Base-by-base conservation (phyloP, 441 rosid species). In the Capsella rubella region DNA sequence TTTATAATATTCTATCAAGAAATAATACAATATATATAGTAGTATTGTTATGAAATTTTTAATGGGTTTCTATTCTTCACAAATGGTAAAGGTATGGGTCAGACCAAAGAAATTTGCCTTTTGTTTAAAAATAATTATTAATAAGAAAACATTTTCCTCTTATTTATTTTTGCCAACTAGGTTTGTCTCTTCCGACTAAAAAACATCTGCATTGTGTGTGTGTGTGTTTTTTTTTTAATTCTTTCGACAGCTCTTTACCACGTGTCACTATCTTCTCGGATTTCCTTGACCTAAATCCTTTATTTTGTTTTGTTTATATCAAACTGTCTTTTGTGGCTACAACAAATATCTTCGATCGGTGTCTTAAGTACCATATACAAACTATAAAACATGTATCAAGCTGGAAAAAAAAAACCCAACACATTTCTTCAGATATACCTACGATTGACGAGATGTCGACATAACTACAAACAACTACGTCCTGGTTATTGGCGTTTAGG, bases 121-220 rank as follows among this genome's bases (percentile, higher is more conserved):
- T 67, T 67, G 40, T 37, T 47, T 55, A 12, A 35, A 67, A 67
- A n/a, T 51, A 31, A 67, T 59, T 50, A 43, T 59, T 59, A 27
- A 8, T 32, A 56, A 35, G 43, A 56, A 58, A 46, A 37, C 31
- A 72, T 11, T 64, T 54, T 35, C 18, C 8, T 54, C 27, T 31
- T 56, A 21, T 21, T 45, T 3, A 12, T 29, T 21, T 43, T 32
- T 43, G 16, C 49, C 16, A 58, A 60, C 18, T 60, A 14, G 42
- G 32, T 54, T 73, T 59, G 76, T 63, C 76, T 32, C 76, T 63
- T 52, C 55, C 29, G 64, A 62, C 49, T 63, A 42, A 62, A 42
- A 62, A 46, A 46, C 64, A 72, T 63, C 16, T 32, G 9, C 46
- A 72, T 25, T 47, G 3, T 16, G 18, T 16, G 18, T 16, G 18